These are phyloP conservation scores for Leucosporidium creatinivorum DNA, from an alignment of 768 basidiomycete genomes.

Conservation along the genomic window DNA sequence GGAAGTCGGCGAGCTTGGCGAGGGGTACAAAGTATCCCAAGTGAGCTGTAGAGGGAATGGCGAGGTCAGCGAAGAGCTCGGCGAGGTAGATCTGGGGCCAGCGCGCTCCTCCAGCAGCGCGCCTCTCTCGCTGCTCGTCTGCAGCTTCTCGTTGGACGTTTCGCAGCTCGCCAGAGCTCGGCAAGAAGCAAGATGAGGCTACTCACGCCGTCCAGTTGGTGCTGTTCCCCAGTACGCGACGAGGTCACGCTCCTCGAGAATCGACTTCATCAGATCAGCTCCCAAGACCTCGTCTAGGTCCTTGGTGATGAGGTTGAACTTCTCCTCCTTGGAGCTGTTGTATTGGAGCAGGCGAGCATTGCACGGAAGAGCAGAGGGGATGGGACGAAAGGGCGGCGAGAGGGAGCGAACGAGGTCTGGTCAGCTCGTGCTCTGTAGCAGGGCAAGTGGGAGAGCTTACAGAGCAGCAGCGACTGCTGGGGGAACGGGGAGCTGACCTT, in stretches of 20 bases:
- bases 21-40: constrained; percentile 95
- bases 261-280: constrained; percentile 69
- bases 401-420: too few relatives aligned
- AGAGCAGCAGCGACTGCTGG: too few relatives aligned
- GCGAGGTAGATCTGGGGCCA: not conserved
- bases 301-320: constrained; percentile 74
- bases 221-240: constrained; percentile 62
- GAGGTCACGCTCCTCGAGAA: constrained; percentile 40
- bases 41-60: constrained; percentile 56
- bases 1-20: constrained; percentile 91
- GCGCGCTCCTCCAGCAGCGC: not conserved
- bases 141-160: not conserved
- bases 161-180: too few relatives aligned
- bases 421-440: too few relatives aligned
- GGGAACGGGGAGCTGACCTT: too few relatives aligned
- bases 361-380: too few relatives aligned
- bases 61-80: not conserved
- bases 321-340: constrained; percentile 31
- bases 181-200: not conserved
- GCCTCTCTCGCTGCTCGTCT: not conserved
- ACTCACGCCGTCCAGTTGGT: constrained; percentile 85
- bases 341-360: too few relatives aligned
- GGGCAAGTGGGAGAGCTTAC: too few relatives aligned
- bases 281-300: constrained; percentile 81
- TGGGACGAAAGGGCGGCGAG: too few relatives aligned